Base-by-base conservation (phyloP, 2,329 filamentous ascomycete genomes). In the Penicillium sp. region DNA sequence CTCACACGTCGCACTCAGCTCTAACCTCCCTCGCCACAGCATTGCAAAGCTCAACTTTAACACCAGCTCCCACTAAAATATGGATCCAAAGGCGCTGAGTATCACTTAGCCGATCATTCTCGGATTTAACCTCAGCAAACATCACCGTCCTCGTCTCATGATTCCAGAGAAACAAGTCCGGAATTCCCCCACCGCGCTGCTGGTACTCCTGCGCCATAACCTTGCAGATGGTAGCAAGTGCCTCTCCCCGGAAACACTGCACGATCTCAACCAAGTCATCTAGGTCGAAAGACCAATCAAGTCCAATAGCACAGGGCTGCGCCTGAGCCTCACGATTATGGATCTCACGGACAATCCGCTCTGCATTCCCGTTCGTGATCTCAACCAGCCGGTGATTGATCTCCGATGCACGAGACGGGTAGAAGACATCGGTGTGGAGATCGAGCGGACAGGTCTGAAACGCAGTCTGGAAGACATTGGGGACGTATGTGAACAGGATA, bases 51-150 rank as follows among this genome's bases (percentile, higher is more conserved):
- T 96, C 93, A 29, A 97, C 93, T 65, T 83, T 85, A 40, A 97
- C 84, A 2, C 94, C 93, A 1, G 93, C 92, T 1, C 89, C 88
- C 8, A 87, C 89, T 53, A 99, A 81, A 8, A 97, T 91, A 80
- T 97, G 91, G 68, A 97, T 96, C 94, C 94, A 99, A 65, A 99
- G 82, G 66, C 94, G 81, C 78, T 99, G 94, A 19, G 93, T 96
- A 79, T 99, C 94, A 75, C 93, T 97, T 69, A 99, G 79, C 40
- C 92, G 86, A 80, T 99, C 94, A 75, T 96, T 97, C 72, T 87
- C 88, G 65, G 87, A 90, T 79, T 93, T 92, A 57, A 92, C 89
- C 74, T 91, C 88, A 5, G 83, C 83, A 73, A 94, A 93, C 82
- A 91, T 87, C 63, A 90, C 87, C 71, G 89, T 83, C 40, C 80